phyloP scores from a whole-genome alignment of 108 stramenopile species.

The Mediolabrus comicus region DNA sequence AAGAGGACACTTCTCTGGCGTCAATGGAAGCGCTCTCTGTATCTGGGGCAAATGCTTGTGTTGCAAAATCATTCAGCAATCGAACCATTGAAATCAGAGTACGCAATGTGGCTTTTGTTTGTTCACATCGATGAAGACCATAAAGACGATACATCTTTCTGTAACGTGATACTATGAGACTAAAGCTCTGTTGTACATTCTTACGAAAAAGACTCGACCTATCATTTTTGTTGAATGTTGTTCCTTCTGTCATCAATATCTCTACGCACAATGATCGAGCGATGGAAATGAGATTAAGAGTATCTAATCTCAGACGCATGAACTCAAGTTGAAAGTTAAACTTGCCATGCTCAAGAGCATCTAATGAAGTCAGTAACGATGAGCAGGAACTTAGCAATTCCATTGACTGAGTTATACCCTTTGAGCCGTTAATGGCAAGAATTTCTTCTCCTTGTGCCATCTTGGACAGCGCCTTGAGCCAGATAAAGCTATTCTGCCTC shows the following conservation, averaged over 20 bases:
- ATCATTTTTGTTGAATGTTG: neutral
- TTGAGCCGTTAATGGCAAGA: conserved; percentile 2
- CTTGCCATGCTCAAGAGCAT: neutral
- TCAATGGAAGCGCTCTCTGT: no score
- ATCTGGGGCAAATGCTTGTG: neutral
- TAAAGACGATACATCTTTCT: conserved; percentile 20
- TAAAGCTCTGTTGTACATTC: conserved; percentile 14
- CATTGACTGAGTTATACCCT: conserved; percentile 7
- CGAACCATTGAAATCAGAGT: conserved; percentile 12
- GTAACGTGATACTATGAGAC: conserved; percentile 17
- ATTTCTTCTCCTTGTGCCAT: conserved; percentile 23
- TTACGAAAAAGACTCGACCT: conserved; percentile 8
- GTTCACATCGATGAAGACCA: conserved; percentile 30
- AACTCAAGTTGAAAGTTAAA: conserved; percentile 27
- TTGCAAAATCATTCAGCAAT: conserved; percentile 8
- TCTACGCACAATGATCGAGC: conserved; percentile 7
- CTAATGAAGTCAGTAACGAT: conserved; percentile 15
- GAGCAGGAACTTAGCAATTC: conserved; percentile 8
- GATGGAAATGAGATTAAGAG: conserved; percentile 7
- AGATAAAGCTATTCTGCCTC: conserved; percentile 20
- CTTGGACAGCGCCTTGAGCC: conserved; percentile 9
- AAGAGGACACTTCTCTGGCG: no score
- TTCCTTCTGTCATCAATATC: conserved; percentile 15
- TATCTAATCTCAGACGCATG: conserved; percentile 12
- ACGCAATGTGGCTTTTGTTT: conserved; percentile 24